Evolutionary conservation across 106 monocot genomes (phyloP).

Genomic region (Iris macrosiphon): DNA sequence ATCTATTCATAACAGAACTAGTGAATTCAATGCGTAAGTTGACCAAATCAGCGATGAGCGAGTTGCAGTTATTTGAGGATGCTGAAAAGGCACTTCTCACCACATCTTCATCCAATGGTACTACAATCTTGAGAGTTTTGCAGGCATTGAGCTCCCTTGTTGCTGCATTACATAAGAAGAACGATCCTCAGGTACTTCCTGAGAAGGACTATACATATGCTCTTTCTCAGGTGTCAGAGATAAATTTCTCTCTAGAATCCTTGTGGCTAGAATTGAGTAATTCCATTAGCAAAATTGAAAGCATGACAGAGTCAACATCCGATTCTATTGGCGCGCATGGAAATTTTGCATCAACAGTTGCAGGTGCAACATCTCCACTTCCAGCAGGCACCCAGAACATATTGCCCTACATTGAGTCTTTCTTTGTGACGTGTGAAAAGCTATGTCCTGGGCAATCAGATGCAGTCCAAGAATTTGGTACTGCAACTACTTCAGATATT

Average conservation of each 20-base stretch:
- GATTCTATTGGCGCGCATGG: conserved; percentile 30
- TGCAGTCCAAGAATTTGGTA: conserved; percentile 30
- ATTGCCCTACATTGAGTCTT: conserved; percentile 95
- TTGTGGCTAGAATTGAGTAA: conserved; percentile 88
- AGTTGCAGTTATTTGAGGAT: conserved; percentile 67
- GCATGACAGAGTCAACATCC: conserved; percentile 48
- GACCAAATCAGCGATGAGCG: conserved; percentile 56
- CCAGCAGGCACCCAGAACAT: conserved; percentile 89
- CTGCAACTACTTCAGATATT: conserved; percentile 30
- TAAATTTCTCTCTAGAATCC: conserved; percentile 72
- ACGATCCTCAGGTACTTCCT: conserved; percentile 37
- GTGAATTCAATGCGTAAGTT: conserved; percentile 74
- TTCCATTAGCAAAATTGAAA: conserved; percentile 87
- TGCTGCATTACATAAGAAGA: conserved; percentile 57
- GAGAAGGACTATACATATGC: conserved; percentile 59
- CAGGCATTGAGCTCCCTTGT: conserved; percentile 88
- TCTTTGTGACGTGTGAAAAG: conserved; percentile 96
- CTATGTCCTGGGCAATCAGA: conserved; percentile 50
- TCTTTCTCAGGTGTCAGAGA: conserved; percentile 60
- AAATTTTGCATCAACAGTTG: conserved; percentile 22
- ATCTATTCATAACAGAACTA: conserved; percentile 77
- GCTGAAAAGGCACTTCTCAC: conserved; percentile 73
- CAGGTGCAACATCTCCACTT: conserved; percentile 49
- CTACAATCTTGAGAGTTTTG: conserved; percentile 83
- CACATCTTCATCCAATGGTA: conserved; percentile 74